Base-by-base conservation (phyloP, 805 yeast genomes). In the Yamadazyma endophytica region DNA sequence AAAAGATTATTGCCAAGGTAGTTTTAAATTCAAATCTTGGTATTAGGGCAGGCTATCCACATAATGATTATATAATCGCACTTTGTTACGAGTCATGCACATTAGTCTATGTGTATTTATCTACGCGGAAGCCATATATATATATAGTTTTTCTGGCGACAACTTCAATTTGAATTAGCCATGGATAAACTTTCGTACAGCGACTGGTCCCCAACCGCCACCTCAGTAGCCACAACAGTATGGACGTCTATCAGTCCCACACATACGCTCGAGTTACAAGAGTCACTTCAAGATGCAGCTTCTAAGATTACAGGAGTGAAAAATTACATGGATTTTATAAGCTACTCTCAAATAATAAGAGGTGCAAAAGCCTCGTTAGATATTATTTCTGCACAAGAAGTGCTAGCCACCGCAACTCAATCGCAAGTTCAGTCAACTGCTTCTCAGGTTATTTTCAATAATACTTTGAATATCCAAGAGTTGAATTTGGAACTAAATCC, bases 341-440 rank as follows among this genome's bases (percentile, higher is more conserved):
- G 51, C 3, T 46, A 51, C 14, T 55, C 64, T 4, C 40, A 43
- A 29, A 35, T 42, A 6, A 32, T 43, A 6, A 39, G 68, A 22
- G 68, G 67, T 2, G 67, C 64, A 5, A 40, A 52, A 29, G 68
- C 67, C 1, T 61, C 68, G 3, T 40, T 58, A 31, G 49, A 58
- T 7, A 47, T 61, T n/a, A 43, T 61, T 20, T 41, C 50, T 1
- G 68, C 67, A 9, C 57, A 59, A 33, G 26, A 49, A n/a, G 57
- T 58, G 2, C 38, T 56, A 24, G 68, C 68, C 8, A 61, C 68
- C 4, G 68, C 68, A n/a, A 62, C 69, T 2, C 50, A 43, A 18
- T 18, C 37, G 9, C 26, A 33, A 9, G 57, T 49, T 1, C 37
- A 42, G 29, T 52, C 61, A 2, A 17, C 36, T 21, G 67, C 65